Conservation (phyloP, 1,284 basidiomycete genomes). For the Vanrija humicola region DNA sequence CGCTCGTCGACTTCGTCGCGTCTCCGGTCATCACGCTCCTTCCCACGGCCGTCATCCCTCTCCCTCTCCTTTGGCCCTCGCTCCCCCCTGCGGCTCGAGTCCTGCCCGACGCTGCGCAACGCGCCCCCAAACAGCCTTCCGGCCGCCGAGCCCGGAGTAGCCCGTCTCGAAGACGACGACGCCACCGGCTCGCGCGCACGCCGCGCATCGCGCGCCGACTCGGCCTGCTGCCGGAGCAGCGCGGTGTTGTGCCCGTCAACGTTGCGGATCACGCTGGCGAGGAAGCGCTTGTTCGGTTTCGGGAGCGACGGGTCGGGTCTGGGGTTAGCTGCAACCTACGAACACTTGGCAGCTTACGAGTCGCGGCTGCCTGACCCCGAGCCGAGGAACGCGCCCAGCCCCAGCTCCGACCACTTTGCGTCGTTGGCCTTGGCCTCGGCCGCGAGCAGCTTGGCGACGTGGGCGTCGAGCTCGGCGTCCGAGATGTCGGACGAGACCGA, state of each 20-base stretch:
- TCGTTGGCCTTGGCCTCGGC: conserved; percentile 87
- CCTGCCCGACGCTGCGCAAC: conserved; percentile 17
- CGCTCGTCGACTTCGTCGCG: background rate
- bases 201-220: conserved; percentile 67
- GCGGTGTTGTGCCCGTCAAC: conserved; percentile 90
- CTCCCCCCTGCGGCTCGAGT: background rate
- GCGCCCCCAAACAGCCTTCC: conserved; percentile 41
- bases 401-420: conserved; percentile 51
- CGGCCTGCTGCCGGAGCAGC: conserved; percentile 69
- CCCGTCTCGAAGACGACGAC: background rate
- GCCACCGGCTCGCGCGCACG: conserved; percentile 1
- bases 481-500: conserved; percentile 62
- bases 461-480: conserved; percentile 79
- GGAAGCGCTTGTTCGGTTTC: conserved; percentile 84
- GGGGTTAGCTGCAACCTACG: conserved; percentile 8
- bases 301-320: conserved; percentile 56
- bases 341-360: conserved; percentile 52
- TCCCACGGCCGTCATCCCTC: conserved; percentile 8
- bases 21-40: conserved; percentile 1
- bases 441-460: conserved; percentile 81
- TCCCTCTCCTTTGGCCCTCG: background rate
- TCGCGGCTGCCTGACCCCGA: conserved; percentile 50
- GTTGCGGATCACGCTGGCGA: conserved; percentile 77
- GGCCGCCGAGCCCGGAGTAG: conserved; percentile 8
- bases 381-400: conserved; percentile 39